Conservation (phyloP, 2,329 filamentous ascomycete species). For the Gnomoniopsis sp. region DNA sequence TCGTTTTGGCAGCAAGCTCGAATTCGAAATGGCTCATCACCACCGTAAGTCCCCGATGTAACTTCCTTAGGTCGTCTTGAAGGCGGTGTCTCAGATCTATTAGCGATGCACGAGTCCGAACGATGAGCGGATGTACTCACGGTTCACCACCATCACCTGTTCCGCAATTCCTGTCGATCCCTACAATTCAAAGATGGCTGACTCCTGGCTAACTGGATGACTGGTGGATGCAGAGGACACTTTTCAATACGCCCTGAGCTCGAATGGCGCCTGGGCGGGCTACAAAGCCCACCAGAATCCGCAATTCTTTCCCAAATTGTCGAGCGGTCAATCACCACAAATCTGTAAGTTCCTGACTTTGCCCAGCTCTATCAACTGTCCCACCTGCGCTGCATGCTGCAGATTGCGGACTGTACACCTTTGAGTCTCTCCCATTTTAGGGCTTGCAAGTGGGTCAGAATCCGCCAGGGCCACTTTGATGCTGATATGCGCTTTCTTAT, state of each 20-base stretch:
- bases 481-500: neutral
- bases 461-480: neutral
- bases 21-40: slow-evolving; percentile 13
- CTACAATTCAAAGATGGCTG: neutral
- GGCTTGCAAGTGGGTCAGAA: neutral
- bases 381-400: neutral
- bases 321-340: slow-evolving; percentile 62
- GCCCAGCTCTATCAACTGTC: neutral
- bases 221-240: slow-evolving; percentile 43
- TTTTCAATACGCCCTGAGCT: slow-evolving; percentile 61
- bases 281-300: slow-evolving; percentile 65
- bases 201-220: neutral
- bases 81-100: neutral
- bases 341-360: slow-evolving; percentile 45
- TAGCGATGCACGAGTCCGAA: neutral
- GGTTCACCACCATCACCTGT: neutral
- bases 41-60: slow-evolving; percentile 5
- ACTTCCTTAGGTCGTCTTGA: neutral
- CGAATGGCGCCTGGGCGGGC: slow-evolving; percentile 68
- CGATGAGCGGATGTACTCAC: neutral
- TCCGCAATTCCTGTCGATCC: neutral
- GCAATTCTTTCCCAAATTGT: slow-evolving; percentile 65
- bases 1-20: neutral
- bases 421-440: slow-evolving; percentile 2
- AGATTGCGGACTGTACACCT: neutral